Evolutionary conservation across 2,329 filamentous ascomycete genomes (phyloP), one percentile per base, ranked within the genome.

Genomic region (Stenocarpella maydis): DNA sequence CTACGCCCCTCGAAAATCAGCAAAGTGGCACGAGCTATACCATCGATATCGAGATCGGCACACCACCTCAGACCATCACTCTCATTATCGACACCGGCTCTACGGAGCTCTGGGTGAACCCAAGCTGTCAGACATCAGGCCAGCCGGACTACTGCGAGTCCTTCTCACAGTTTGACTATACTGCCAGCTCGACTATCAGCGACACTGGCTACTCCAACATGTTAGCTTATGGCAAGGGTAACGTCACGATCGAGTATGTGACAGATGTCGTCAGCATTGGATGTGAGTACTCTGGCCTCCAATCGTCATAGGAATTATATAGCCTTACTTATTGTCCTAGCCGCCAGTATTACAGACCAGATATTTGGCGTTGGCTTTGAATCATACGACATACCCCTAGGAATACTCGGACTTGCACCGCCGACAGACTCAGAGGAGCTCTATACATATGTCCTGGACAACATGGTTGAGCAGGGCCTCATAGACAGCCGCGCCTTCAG

Each of bases 371-470:
- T 87, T 15, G 82, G 83, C 15, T 73, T 78, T 9, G 70, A 77
- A 24, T 85, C 84, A 19, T 74, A 81, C n/a, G 78, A 82, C n/a
- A 83, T 86, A 71, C 80, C 83, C 21, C 81, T 84, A 70, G 85
- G 85, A 28, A 87, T 88, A 68, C 76, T 87, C 50, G 86, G 86
- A 10, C 80, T 87, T 3, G 84, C 81, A 0, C 84, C 83, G 0
- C 68, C 68, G 79, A 82, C 64, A 74, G 80, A 71, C 10, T 67
- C 75, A 69, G 10, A 72, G 66, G 3, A 75, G 17, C 63, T 74
- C 19, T 91, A 91, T 69, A 85, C 84, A 1, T 82, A 87, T 28
- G 80, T 91, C 24, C 78, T 87, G 54, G 85, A 85, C 72, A 84
- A 79, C 26, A 80, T 88, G 75, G 79, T 80, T 1, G 74, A 77